Evolutionary conservation across 257 asterid species (phyloP), one percentile per base, ranked within the genome.

Genomic region (Gentiana dahurica): DNA sequence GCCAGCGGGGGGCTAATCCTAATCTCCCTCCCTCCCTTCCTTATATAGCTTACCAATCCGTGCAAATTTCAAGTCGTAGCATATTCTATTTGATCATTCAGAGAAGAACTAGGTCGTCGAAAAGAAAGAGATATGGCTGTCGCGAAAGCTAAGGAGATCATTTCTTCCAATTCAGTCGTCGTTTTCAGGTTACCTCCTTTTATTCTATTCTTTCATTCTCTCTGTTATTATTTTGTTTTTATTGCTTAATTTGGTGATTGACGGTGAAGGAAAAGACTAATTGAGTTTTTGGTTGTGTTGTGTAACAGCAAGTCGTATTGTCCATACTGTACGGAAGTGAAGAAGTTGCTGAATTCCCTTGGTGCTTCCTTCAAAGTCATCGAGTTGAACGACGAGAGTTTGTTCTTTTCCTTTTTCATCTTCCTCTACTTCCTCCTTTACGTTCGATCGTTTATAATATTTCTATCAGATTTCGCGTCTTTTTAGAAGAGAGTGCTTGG

Each of bases 241-340:
- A 57, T 38, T 8, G 8, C 4, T 8, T 5, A 15, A 3, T 13
- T 15, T 10, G 24, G 41, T 12, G 53, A 44, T 51, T 36, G 12
- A 7, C 46, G 32, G 57, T 2, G 38, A 33, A 44, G 34, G 12
- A 56, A 15, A 53, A 58, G 59, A 48, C 15, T 45, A 6, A 11
- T 36, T 34, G 39, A n/a, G 44, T 57, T 3, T 55, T 7, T 38
- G 59, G 60, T 41, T 77, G 37, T 53, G 15, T 54, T 51, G 44
- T 61, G 34, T 69, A 94, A 90, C 95, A 90, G 96, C 95, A 90
- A 90, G 66, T 60, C 84, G 58, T 77, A 57, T 74, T 90, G 98
- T 60, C 86, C 98, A 3, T 90, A 24, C 71, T 84, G 96, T 78
- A 65, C 54, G 34, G 59, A 51, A 59, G 96, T 90, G 68, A 90